Conservation (phyloP, 495 filamentous ascomycete genomes). For the Pyrenopolyporus hunteri region DNA sequence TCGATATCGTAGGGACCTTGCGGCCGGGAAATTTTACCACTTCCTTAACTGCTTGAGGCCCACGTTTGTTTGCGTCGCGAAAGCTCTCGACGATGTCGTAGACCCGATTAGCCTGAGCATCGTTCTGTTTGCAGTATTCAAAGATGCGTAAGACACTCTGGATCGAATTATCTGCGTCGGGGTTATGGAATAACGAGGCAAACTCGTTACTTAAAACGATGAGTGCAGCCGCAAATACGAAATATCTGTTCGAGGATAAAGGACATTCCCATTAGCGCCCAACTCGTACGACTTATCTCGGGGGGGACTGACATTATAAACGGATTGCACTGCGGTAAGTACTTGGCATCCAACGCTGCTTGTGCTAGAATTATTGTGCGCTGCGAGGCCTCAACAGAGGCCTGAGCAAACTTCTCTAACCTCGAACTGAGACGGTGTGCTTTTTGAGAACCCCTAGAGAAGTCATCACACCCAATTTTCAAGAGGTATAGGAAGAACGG, state of each 20-base stretch:
- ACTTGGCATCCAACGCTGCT: constrained; percentile 60
- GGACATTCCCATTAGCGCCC: constrained; percentile 14
- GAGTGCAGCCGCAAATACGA: constrained; percentile 73
- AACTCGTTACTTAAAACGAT: constrained; percentile 74
- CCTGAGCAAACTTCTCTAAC: constrained; percentile 70
- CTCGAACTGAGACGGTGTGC: constrained; percentile 43
- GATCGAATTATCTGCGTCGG: constrained; percentile 61
- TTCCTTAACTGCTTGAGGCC: constrained; percentile 14
- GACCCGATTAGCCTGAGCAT: constrained; percentile 69
- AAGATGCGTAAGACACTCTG: constrained; percentile 66
- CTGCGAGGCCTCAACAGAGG: constrained; percentile 72
- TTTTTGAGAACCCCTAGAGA: constrained; percentile 40
- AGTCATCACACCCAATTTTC: constrained; percentile 49
- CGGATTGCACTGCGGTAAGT: constrained; percentile 70
- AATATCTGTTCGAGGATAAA: constrained; percentile 54
- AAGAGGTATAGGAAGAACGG: constrained; percentile 68
- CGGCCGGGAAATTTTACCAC: constrained; percentile 36
- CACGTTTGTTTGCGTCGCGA: constrained; percentile 47
- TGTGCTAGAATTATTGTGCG: constrained; percentile 68
- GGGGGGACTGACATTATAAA: constrained; percentile 63
- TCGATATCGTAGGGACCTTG: constrained; percentile 32
- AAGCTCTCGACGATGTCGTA: constrained; percentile 70
- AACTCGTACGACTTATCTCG: not conserved
- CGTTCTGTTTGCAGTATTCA: constrained; percentile 63
- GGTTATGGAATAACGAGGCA: constrained; percentile 64